phyloP scores from a whole-genome alignment of 805 yeast genomes.

The Monosporozyma aerobia region DNA sequence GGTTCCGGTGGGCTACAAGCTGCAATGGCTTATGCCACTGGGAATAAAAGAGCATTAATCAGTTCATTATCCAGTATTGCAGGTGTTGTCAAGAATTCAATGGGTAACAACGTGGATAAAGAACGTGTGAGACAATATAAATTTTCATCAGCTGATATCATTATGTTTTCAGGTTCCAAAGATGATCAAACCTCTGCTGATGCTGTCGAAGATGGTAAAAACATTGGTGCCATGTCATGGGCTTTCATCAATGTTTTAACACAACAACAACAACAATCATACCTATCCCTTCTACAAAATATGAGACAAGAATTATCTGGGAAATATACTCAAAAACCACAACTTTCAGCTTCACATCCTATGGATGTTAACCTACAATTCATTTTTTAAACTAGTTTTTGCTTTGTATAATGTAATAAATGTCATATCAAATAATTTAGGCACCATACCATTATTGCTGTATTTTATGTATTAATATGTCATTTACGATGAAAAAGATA shows the following conservation, averaged over 20 bases:
- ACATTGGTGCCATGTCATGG: conserved; percentile 81
- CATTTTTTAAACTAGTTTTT: conserved; percentile 27
- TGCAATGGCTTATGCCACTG: conserved; percentile 49
- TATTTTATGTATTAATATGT: neutral
- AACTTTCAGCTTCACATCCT: conserved; percentile 74
- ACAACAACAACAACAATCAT: conserved; percentile 56
- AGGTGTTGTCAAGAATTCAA: conserved; percentile 34
- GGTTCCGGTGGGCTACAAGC: conserved; percentile 58
- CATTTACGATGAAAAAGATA: neutral
- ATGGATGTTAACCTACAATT: conserved; percentile 52
- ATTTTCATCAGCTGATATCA: conserved; percentile 68
- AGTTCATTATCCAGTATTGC: conserved; percentile 37
- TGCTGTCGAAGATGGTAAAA: conserved; percentile 57
- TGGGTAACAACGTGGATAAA: conserved; percentile 32
- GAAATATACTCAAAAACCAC: conserved; percentile 76
- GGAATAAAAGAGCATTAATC: conserved; percentile 40
- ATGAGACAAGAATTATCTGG: conserved; percentile 54
- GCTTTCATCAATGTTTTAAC: conserved; percentile 60
- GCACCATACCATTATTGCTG: neutral
- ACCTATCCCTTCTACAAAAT: conserved; percentile 57
- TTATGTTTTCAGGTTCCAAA: conserved; percentile 71
- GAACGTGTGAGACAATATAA: conserved; percentile 45
- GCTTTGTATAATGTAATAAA: neutral
- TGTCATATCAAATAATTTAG: neutral
- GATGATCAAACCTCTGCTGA: conserved; percentile 82